Evolutionary conservation across 805 yeast genomes (phyloP), one percentile per base, ranked within the genome.

Genomic region (Wickerhamomyces hampshirensis): DNA sequence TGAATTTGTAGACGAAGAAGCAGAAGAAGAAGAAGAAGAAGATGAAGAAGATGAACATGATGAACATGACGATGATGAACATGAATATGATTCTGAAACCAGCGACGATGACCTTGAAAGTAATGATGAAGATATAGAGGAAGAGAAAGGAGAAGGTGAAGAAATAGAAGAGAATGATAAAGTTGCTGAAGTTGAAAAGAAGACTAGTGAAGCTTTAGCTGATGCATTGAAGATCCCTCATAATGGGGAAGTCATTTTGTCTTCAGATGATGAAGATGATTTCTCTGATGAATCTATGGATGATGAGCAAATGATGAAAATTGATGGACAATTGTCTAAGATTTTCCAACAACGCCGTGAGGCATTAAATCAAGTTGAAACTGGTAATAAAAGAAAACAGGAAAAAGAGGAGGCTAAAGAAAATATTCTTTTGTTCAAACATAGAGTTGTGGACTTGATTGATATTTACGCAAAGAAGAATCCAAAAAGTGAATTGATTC

Each of bases 251-350:
- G 63, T 65, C 24, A 63, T 60, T 51, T 59, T 45, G 46, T 55
- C 64, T 10, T 66, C 62, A 11, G 72, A 68, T 19, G 78, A 72
- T 27, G 75, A 66, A 14, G 78, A 68, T 19, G 80, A 73, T 19
- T 71, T 74, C 6, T 80, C 75, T 18, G 84, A 80, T 34, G 95
- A 84, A 47, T 79, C 91, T 0, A 85, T 88, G 94, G 95, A 89
- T 42, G 97, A 89, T 59, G 96, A 89, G 50, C 88, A 88, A 56
- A 91, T 91, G 98, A 78, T 88, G 80, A 94, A 89, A 15, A 73
- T 91, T 50, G 98, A 91, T 55, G 84, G 71, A 16, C 93, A 87
- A 42, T 65, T 91, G 21, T 75, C 96, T 0, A 72, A 71, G 36
- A 91, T 91, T 37, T 91, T 91, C 70, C 76, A 82, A 51, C 91